Conservation (phyloP, 2,329 filamentous ascomycete species). For the Biscogniauxia mediterranea region DNA sequence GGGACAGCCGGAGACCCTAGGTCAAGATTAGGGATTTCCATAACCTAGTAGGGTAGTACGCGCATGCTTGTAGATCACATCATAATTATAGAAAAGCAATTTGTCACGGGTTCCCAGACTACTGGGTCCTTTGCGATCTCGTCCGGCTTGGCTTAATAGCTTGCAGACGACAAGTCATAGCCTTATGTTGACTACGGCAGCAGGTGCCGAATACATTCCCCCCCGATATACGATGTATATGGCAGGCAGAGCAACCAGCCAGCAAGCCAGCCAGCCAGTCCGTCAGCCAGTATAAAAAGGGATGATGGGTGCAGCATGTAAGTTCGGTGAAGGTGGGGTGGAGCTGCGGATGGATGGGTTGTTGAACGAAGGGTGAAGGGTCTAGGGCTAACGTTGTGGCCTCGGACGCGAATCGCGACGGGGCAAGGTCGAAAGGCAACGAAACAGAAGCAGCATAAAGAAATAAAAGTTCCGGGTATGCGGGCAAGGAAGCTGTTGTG, state of each 20-base stretch:
- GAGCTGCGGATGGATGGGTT: no score
- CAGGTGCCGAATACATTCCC: background rate
- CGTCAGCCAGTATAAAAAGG: no score
- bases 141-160: slow-evolving; percentile 7
- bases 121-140: slow-evolving; percentile 23
- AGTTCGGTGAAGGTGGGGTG: no score
- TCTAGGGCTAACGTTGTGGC: no score
- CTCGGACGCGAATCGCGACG: no score
- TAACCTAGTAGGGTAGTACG: background rate
- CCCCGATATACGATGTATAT: background rate
- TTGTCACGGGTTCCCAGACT: slow-evolving; percentile 19
- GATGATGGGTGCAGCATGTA: no score
- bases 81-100: slow-evolving; percentile 9
- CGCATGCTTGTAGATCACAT: slow-evolving; percentile 7
- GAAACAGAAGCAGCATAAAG: background rate
- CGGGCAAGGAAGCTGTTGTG: background rate
- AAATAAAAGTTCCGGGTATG: background rate
- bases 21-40: background rate
- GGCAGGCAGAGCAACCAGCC: no score
- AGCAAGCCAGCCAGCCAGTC: no score
- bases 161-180: slow-evolving; percentile 13
- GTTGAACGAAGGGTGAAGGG: no score
- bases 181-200: slow-evolving; percentile 9
- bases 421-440: no score
- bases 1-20: background rate